phyloP scores from a whole-genome alignment of 495 filamentous ascomycete species.

The Cercophora newfieldiana region DNA sequence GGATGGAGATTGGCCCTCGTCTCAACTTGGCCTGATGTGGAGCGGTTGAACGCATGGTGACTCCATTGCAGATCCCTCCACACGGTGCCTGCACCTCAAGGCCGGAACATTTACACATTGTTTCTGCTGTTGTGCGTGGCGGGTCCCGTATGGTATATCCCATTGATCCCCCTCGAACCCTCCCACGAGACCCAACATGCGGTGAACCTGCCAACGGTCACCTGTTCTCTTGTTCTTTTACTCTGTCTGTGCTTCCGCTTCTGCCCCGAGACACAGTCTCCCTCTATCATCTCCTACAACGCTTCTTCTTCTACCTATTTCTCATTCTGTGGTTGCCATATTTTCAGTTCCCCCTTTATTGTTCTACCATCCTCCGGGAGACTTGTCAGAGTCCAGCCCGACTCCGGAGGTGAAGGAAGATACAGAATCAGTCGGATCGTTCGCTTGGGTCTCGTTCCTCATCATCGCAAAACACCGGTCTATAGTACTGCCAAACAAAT shows the following conservation, averaged over 20 bases:
- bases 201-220: slow-evolving; percentile 1
- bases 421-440: background rate
- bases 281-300: background rate
- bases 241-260: background rate
- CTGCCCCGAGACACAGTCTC: background rate
- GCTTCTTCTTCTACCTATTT: background rate
- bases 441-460: background rate
- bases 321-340: background rate
- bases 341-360: background rate
- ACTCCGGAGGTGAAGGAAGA: background rate
- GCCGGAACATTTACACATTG: slow-evolving; percentile 10
- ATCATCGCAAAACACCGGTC: background rate
- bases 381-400: slow-evolving; percentile 1
- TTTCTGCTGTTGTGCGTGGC: slow-evolving; percentile 12
- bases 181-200: slow-evolving; percentile 5
- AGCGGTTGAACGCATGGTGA: slow-evolving; percentile 27
- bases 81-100: slow-evolving; percentile 5
- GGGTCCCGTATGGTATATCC: slow-evolving; percentile 2
- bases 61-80: slow-evolving; percentile 21
- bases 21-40: slow-evolving; percentile 11
- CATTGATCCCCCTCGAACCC: background rate
- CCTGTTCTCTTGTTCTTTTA: background rate
- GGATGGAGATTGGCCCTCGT: slow-evolving; percentile 3
- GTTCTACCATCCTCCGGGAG: background rate
- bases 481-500: background rate